These are phyloP conservation scores for Mycogone perniciosa DNA, from an alignment of 2,329 filamentous ascomycete species.

Conservation along the genomic window DNA sequence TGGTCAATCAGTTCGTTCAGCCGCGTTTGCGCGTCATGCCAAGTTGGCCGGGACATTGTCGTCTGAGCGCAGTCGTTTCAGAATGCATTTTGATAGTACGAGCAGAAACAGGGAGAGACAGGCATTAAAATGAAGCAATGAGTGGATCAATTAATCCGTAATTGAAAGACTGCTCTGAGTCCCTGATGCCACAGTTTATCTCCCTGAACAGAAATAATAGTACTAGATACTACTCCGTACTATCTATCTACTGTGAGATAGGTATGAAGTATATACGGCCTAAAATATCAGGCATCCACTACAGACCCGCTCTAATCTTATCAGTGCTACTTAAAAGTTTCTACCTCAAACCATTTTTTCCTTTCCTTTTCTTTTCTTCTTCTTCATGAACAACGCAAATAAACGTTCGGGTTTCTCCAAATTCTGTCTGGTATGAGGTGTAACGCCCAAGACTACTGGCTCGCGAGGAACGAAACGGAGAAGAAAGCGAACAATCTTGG, in stretches of 20 bases:
- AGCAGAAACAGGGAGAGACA: no score
- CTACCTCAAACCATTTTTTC: conserved; percentile 9
- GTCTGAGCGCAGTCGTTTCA: no score
- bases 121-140: no score
- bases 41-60: no score
- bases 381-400: conserved; percentile 43
- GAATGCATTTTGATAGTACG: no score
- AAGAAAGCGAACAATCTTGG: conserved; percentile 52
- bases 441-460: conserved; percentile 43
- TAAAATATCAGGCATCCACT: neutral
- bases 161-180: no score
- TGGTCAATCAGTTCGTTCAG: no score
- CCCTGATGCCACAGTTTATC: no score
- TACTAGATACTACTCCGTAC: no score
- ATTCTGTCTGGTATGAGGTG: conserved; percentile 43
- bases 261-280: neutral
- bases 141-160: no score
- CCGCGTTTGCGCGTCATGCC: no score
- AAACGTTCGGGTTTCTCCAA: conserved; percentile 36
- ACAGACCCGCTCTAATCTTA: conserved; percentile 8
- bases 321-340: conserved; percentile 14
- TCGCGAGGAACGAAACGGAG: conserved; percentile 45
- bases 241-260: neutral
- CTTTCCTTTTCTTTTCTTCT: conserved; percentile 24
- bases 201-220: no score